Conservation (phyloP, 345 rosid genomes). For the Erucastrum elatum region DNA sequence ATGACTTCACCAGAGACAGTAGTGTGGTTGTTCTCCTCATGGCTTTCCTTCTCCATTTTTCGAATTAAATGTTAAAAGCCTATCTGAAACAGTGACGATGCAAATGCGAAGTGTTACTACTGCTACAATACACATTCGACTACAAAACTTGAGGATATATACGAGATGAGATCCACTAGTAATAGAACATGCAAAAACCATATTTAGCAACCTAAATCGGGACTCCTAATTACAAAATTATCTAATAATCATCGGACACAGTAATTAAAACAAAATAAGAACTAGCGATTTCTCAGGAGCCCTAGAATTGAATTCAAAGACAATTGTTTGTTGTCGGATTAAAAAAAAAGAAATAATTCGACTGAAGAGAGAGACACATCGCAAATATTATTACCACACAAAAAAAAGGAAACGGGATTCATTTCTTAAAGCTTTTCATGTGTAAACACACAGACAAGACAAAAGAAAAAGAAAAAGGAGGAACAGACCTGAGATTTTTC, state of each 20-base stretch:
- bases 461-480: neutral
- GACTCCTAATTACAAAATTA: constrained; percentile 24
- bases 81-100: constrained; percentile 22
- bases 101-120: neutral
- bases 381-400: constrained; percentile 11
- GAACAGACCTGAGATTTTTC: constrained; percentile 30
- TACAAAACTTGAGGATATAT: neutral
- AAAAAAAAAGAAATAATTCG: neutral
- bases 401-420: neutral
- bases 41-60: constrained; percentile 41
- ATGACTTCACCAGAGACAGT: constrained; percentile 47
- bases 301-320: constrained; percentile 7
- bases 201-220: constrained; percentile 19
- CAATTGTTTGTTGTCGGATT: constrained; percentile 5
- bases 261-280: neutral
- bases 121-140: neutral
- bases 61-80: neutral
- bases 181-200: constrained; percentile 34
- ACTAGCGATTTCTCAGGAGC: neutral
- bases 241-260: constrained; percentile 6
- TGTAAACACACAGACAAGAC: neutral
- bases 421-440: neutral
- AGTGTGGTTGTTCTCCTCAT: constrained; percentile 48
- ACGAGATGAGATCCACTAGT: neutral
- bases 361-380: constrained; percentile 9